These are phyloP conservation scores for Toxoplasma gondii DNA, from an alignment of 169 alveolate genomes.

Conservation along the genomic window DNA sequence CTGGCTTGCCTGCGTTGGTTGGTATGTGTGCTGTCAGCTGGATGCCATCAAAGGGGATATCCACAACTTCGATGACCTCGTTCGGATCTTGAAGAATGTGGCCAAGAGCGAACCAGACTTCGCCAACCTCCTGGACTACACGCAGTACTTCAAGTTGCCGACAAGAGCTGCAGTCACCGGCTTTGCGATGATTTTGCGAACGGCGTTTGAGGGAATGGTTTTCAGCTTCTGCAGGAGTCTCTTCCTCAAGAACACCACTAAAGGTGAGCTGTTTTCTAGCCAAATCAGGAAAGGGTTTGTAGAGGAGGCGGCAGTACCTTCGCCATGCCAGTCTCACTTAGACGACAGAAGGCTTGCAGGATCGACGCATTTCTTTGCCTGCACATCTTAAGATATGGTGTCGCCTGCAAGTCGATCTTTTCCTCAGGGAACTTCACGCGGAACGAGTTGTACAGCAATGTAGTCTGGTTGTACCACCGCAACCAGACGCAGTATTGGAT, in stretches of 20 bases:
- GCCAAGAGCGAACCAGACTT: slow-evolving; percentile 41
- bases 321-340: too few relatives aligned
- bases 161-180: slow-evolving; percentile 63
- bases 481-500: slow-evolving; percentile 67
- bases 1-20: neutral
- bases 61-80: slow-evolving; percentile 48
- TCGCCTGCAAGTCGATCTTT: neutral
- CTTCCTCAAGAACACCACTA: neutral
- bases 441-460: slow-evolving; percentile 61
- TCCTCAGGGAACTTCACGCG: slow-evolving; percentile 45
- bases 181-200: slow-evolving; percentile 58
- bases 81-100: slow-evolving; percentile 35
- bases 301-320: too few relatives aligned
- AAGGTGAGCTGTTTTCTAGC: neutral
- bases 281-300: too few relatives aligned
- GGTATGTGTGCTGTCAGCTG: slow-evolving; percentile 31
- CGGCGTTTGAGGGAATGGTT: slow-evolving; percentile 62
- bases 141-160: slow-evolving; percentile 62
- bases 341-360: neutral
- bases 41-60: slow-evolving; percentile 26
- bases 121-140: slow-evolving; percentile 45
- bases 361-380: too few relatives aligned
- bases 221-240: slow-evolving; percentile 51
- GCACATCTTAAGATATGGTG: neutral
- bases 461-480: slow-evolving; percentile 60